Conservation (phyloP, 169 alveolate species). For the Plasmodium gaboni region DNA sequence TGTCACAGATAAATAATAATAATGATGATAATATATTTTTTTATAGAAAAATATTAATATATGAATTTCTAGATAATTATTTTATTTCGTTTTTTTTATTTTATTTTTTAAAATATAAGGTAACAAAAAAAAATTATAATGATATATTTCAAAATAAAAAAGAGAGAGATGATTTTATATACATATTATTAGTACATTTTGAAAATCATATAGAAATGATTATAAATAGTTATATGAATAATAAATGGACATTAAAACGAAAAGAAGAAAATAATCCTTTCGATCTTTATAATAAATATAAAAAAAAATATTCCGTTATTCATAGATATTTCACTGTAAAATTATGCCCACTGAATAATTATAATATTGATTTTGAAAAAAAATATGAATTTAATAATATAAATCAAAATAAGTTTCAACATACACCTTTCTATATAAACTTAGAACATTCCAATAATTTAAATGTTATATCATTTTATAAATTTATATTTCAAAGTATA, state of each 20-base stretch:
- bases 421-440: slow-evolving; percentile 58
- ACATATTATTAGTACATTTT: slow-evolving; percentile 41
- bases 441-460: slow-evolving; percentile 11
- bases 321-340: slow-evolving; percentile 52
- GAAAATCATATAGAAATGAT: slow-evolving; percentile 71
- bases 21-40: slow-evolving; percentile 17
- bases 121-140: neutral
- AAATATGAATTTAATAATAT: slow-evolving; percentile 38
- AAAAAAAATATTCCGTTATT: slow-evolving; percentile 49
- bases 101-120: slow-evolving; percentile 12
- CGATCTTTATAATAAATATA: slow-evolving; percentile 36
- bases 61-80: slow-evolving; percentile 60
- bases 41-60: slow-evolving; percentile 49
- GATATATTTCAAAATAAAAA: neutral
- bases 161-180: slow-evolving; percentile 25
- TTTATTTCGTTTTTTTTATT: slow-evolving; percentile 54
- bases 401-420: slow-evolving; percentile 10
- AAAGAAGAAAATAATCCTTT: slow-evolving; percentile 18
- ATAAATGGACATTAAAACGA: slow-evolving; percentile 30
- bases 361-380: slow-evolving; percentile 56
- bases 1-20: slow-evolving; percentile 11
- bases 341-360: slow-evolving; percentile 58
- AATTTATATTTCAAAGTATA: slow-evolving; percentile 50
- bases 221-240: slow-evolving; percentile 44
- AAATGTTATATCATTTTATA: slow-evolving; percentile 50